A percentile compares a stretch with the other conserved stretches of the same genome.
These are phyloP conservation scores for Raphanus hybrid DNA, from an alignment of 441 rosid species.

Conservation along the genomic window DNA sequence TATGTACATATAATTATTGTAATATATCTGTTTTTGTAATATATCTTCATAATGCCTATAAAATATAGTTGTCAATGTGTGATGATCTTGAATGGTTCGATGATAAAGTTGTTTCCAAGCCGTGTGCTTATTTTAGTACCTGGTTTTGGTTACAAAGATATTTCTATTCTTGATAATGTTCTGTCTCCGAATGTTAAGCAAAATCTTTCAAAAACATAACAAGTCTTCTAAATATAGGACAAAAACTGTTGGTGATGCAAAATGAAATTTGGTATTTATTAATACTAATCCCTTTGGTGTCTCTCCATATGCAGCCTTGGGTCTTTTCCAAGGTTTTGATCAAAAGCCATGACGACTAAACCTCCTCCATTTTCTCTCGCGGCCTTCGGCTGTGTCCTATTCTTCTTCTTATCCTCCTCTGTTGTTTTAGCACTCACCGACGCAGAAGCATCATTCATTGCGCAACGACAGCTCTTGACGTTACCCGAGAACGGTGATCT, in stretches of 20 bases:
- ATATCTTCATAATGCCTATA: background rate
- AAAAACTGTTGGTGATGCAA: conserved; percentile 31
- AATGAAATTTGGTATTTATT: conserved; percentile 34
- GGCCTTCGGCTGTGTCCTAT: conserved; percentile 64
- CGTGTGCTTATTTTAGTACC: conserved; percentile 32
- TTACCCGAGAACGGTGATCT: background rate
- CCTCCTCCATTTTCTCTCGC: conserved; percentile 37
- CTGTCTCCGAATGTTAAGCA: conserved; percentile 38
- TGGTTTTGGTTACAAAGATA: conserved; percentile 6
- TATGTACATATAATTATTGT: conserved; percentile 25
- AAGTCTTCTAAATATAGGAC: conserved; percentile 44
- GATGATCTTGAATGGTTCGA: conserved; percentile 15
- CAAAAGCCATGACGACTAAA: conserved; percentile 45
- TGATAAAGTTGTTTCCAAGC: background rate
- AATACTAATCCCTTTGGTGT: conserved; percentile 43
- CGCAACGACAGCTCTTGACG: background rate
- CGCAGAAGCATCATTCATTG: conserved; percentile 2
- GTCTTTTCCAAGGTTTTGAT: conserved; percentile 53
- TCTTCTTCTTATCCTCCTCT: background rate
- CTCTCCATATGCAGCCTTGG: conserved; percentile 59
- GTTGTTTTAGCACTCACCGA: conserved; percentile 4
- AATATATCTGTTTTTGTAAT: background rate
- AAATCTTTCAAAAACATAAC: conserved; percentile 20
- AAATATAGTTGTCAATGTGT: conserved; percentile 30
- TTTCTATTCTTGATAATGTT: conserved; percentile 27